phyloP scores from a whole-genome alignment of 352 stramenopile species.

The Blastocystis sp. region DNA sequence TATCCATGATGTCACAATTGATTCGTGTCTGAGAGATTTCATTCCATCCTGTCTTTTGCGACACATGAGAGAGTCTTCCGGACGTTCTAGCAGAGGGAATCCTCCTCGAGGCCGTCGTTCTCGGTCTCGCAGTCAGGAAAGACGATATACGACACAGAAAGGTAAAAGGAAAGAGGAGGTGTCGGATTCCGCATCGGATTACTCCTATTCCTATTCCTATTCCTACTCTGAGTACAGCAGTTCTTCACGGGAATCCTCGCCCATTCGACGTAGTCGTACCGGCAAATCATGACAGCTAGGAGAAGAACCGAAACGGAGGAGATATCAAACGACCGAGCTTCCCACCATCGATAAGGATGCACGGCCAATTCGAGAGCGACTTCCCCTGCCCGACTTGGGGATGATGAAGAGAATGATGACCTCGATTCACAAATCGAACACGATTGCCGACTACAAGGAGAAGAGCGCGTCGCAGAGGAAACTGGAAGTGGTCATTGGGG shows the following conservation, averaged over 20 bases:
- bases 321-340: not conserved
- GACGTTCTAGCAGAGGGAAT: not conserved
- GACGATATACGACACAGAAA: not conserved
- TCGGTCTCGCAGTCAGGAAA: not conserved
- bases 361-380: conserved; percentile 42
- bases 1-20: not conserved
- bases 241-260: not conserved
- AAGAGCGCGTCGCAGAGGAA: conserved; percentile 9
- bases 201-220: conserved; percentile 26
- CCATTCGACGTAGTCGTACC: not conserved
- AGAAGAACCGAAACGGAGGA: not conserved
- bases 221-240: conserved; percentile 47
- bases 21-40: not conserved
- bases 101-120: not conserved
- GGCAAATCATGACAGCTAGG: not conserved
- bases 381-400: conserved; percentile 39
- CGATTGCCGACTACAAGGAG: conserved; percentile 17
- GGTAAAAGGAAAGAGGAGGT: not conserved
- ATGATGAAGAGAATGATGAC: conserved; percentile 52
- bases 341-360: not conserved
- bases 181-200: conserved; percentile 7
- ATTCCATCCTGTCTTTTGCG: not conserved
- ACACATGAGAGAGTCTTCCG: not conserved
- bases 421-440: conserved; percentile 50
- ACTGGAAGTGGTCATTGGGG: conserved; percentile 5